Evolutionary conservation across 257 asterid species (phyloP).

Genomic region (Striga asiatica): DNA sequence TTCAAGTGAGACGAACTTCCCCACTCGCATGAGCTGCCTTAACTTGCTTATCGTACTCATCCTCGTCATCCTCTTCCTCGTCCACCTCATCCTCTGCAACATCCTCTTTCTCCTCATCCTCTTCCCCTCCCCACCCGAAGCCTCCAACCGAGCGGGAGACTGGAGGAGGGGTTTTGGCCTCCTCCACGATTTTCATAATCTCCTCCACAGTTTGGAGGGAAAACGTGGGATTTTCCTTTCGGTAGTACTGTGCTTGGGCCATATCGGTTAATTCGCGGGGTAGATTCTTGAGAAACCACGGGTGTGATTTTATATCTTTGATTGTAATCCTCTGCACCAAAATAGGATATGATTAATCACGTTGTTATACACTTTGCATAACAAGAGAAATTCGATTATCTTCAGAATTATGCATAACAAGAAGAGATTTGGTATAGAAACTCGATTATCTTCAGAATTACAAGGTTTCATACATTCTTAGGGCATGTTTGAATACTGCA

Average conservation of each 20-base stretch:
- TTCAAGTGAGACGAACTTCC: conserved; percentile 41
- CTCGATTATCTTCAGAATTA: background rate
- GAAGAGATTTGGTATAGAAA: too few species aligned
- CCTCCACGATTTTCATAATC: conserved; percentile 62
- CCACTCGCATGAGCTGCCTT: conserved; percentile 74
- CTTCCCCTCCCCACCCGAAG: conserved; percentile 74
- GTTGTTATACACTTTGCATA: background rate
- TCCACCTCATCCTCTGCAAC: conserved; percentile 40
- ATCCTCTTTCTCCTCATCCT: conserved; percentile 33
- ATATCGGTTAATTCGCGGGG: conserved; percentile 68
- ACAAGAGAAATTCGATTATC: too few species aligned
- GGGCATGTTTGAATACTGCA: too few species aligned
- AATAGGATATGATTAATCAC: background rate
- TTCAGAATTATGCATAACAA: background rate
- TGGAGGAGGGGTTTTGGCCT: conserved; percentile 55
- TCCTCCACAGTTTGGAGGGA: conserved; percentile 59
- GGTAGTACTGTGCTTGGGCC: conserved; percentile 55
- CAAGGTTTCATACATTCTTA: too few species aligned
- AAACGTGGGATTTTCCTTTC: conserved; percentile 53
- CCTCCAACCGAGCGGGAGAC: conserved; percentile 49
- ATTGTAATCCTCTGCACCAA: conserved; percentile 49
- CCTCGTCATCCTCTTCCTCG: conserved; percentile 43
- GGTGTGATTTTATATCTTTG: conserved; percentile 60
- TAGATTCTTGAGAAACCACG: conserved; percentile 75
- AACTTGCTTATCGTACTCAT: conserved; percentile 71